Evolutionary conservation across 192 early-diverging fungal genomes (phyloP), one percentile per base, ranked within the genome.

Genomic region (Ambispora gerdemannii): DNA sequence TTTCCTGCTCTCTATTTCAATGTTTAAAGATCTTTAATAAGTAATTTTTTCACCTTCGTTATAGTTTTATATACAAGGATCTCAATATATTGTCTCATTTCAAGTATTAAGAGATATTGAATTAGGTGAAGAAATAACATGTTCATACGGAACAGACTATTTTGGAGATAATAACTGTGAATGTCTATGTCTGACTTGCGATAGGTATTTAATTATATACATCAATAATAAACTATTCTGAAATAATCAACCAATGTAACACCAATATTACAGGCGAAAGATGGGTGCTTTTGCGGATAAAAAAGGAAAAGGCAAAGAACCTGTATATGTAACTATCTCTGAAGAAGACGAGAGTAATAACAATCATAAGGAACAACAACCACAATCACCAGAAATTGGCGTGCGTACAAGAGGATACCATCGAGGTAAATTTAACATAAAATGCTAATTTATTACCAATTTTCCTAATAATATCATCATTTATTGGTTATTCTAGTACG

Each of bases 91-190:
- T 2, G 80, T 88, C 8, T 81, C 81, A n/a, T 89, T 89, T 67
- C 83, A 81, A 70, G 71, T 81, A 19, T 51, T 74, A 6, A 77
- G 73, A 60, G 56, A 76, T 7, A 87, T 88, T 34, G 69, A 72
- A 17, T 49, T 75, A 15, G 83, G 84, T 15, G 85, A 89, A 58
- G 87, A 89, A 71, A 72, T 88, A 15, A 89, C 85, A 0, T 78
- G 80, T 19, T 80, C 76, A 59, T 88, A 89, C 65, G 85, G 81
- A 10, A 76, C 79, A 43, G 77, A 86, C 49, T 89, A 88, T 51
- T 88, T 89, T 76, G 88, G 87, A 34, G 66, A 72, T 8, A 76
- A 78, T 28, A 88, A 88, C 60, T 76, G 80, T 52, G 86, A 87
- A 62, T 88, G 86, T 63, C 71, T 80, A 11, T 89, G 87, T 70